Evolutionary conservation across 805 yeast genomes (phyloP).

Genomic region (Peterozyma toletana): DNA sequence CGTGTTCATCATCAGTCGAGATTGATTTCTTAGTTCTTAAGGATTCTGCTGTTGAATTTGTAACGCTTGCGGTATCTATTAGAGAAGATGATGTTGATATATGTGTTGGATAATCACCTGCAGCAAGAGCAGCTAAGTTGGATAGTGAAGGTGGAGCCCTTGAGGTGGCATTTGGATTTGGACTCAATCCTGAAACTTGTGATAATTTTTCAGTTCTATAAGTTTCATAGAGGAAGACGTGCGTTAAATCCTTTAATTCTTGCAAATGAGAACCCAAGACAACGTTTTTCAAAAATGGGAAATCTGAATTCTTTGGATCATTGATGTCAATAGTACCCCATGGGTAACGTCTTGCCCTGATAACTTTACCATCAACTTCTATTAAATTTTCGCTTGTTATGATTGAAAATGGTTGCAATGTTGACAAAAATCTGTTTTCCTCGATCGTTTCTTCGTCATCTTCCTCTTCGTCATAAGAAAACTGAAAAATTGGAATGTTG

Average conservation of each 20-base stretch:
- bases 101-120: conserved; percentile 19
- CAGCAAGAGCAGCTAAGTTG: conserved; percentile 47
- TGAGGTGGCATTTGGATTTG: conserved; percentile 9
- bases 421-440: conserved; percentile 56
- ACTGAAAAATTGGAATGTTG: conserved; percentile 70
- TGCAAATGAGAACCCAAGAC: conserved; percentile 54
- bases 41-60: background rate
- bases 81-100: conserved; percentile 9
- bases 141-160: conserved; percentile 52
- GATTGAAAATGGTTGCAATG: conserved; percentile 71
- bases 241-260: conserved; percentile 59
- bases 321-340: conserved; percentile 64
- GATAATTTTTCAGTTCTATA: conserved; percentile 60
- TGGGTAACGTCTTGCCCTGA: conserved; percentile 63
- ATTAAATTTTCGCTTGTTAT: conserved; percentile 56
- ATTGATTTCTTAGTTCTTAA: conserved; percentile 24
- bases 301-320: conserved; percentile 46
- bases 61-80: conserved; percentile 7
- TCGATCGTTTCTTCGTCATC: conserved; percentile 64
- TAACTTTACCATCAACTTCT: conserved; percentile 39
- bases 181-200: conserved; percentile 38
- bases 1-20: conserved; percentile 24
- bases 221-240: conserved; percentile 55
- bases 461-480: conserved; percentile 64
- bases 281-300: conserved; percentile 46